Base-by-base conservation (phyloP, 139 green algal genomes). In the Chlamydomonas eustigma region DNA sequence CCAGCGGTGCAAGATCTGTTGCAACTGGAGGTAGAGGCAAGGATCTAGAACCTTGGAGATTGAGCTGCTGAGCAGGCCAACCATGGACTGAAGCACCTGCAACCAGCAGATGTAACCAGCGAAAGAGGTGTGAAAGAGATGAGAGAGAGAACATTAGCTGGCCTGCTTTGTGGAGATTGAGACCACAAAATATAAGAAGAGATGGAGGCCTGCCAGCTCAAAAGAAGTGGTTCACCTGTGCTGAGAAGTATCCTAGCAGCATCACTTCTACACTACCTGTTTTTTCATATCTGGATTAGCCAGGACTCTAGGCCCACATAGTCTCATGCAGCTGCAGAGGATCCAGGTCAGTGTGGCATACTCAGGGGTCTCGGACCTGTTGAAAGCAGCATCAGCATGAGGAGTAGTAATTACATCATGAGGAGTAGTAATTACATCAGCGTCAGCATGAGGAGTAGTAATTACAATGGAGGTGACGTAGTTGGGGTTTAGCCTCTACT, bases 281-380 rank as follows among this genome's bases (percentile, higher is more conserved):
- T 96, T 94, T 63, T 85, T 79, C n/a, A 50, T 24, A 31, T 97
- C 91, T 0, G 50, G 36, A 33, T 79, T 33, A 52, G 66, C 51
- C 36, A 92, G 81, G 18, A 90, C 84, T 30, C 82, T 75, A 2
- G 78, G 77, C 25, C 80, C 85, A 25, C 77, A 80, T 35, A 96
- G 78, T 3, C 83, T 68, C 36, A 97, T 82, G 18, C 78, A 79
- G 1, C 67, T 37, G 63, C 73, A 84, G 64, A 95, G 85, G 38
- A 87, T 89, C 87, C 89, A 96, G 18, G 86, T 74, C 3, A 91
- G 76, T 5, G 80, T 90, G 12, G 89, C 90, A 76, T 93, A 97
- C 73, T 91, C 83, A 24, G 87, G 81, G 25, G 22, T 32, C 32
- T 73, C 66, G 32, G 63, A 32, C n/a, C 63, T 70, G 63, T 67